Conservation (phyloP, 2,329 filamentous ascomycete genomes). For the Kalmusia sp. region DNA sequence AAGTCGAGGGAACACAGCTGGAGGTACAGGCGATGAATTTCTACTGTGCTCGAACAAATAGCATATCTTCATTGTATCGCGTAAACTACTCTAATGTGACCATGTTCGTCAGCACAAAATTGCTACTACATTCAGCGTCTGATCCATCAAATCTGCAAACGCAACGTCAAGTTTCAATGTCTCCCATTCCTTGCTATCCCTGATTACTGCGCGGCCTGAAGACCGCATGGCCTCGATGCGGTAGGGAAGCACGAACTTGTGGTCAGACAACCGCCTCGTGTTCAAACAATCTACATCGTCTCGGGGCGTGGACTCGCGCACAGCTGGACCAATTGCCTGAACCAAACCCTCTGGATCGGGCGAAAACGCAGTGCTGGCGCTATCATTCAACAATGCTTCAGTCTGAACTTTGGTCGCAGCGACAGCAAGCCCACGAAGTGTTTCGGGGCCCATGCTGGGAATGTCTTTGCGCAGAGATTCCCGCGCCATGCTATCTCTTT, state of each 20-base stretch:
- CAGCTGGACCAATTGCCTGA: background rate
- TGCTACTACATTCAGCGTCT: constrained; percentile 38
- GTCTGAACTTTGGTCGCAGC: constrained; percentile 36
- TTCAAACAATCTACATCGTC: no score
- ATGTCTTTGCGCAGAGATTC: background rate
- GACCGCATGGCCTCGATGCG: constrained; percentile 33
- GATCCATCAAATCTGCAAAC: constrained; percentile 40
- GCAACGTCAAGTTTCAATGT: constrained; percentile 33
- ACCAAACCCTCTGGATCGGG: background rate
- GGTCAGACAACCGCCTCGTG: background rate
- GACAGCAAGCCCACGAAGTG: constrained; percentile 38
- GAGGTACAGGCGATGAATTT: no score
- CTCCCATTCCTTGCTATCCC: constrained; percentile 33
- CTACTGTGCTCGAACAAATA: no score
- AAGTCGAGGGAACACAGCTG: no score
- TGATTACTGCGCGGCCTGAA: constrained; percentile 29
- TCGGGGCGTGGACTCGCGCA: background rate
- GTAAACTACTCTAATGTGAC: no score
- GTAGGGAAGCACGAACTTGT: constrained; percentile 17
- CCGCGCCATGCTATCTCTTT: background rate
- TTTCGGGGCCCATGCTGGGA: constrained; percentile 22
- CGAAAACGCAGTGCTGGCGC: background rate
- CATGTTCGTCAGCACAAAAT: constrained; percentile 23
- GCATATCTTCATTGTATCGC: no score
- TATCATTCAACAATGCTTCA: background rate